Percentiles rank a stretch among this genome's conserved stretches.
Conservation (phyloP, 371 early-diverging fungal genomes). For the Mucor indicus region DNA sequence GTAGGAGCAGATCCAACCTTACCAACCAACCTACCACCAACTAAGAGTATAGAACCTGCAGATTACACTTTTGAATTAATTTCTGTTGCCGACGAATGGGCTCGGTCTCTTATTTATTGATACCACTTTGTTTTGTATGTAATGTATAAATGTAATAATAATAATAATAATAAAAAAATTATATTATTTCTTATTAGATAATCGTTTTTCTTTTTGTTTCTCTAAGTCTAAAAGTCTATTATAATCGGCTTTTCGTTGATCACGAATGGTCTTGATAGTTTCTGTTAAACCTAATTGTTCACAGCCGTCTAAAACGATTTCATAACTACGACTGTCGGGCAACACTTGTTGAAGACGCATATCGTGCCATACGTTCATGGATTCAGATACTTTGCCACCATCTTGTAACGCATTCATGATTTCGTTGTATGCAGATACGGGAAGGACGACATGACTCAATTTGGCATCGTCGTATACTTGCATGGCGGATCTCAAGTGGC, state of each 20-base stretch:
- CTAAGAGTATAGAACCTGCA: constrained; percentile 43
- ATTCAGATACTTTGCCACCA: constrained; percentile 23
- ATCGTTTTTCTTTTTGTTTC: not conserved
- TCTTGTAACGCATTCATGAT: constrained; percentile 24
- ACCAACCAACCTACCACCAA: constrained; percentile 16
- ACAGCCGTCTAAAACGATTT: constrained; percentile 41
- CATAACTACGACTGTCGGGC: constrained; percentile 31
- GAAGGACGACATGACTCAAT: constrained; percentile 8
- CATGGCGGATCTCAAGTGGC: constrained; percentile 31
- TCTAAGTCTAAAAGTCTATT: constrained; percentile 18
- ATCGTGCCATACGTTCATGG: constrained; percentile 51
- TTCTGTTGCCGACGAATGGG: constrained; percentile 54
- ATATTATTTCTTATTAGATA: not conserved
- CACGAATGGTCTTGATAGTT: constrained; percentile 24
- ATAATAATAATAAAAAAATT: too few relatives aligned
- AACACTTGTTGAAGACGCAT: constrained; percentile 24
- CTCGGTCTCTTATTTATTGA: constrained; percentile 41
- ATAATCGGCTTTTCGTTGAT: constrained; percentile 30
- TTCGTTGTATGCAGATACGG: constrained; percentile 27
- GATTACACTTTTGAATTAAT: constrained; percentile 52
- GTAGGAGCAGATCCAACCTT: constrained; percentile 35
- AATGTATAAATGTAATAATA: too few relatives aligned
- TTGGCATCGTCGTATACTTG: constrained; percentile 36
- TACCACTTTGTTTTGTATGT: too few relatives aligned
- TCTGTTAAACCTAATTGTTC: constrained; percentile 30